Base-by-base conservation (phyloP, 768 basidiomycete genomes). In the Royoungia palumana region DNA sequence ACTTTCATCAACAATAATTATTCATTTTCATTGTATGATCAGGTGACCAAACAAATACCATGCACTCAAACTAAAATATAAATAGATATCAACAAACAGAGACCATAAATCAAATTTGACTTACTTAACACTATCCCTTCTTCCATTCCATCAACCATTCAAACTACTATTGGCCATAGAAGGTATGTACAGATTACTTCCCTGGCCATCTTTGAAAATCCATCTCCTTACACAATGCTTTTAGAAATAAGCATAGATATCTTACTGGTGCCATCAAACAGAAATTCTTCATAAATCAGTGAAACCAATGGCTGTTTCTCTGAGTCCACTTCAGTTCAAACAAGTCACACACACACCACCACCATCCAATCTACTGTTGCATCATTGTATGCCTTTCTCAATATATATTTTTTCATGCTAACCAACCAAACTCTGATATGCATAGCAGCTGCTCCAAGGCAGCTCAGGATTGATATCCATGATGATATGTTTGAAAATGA, bases 81-180 rank as follows among this genome's bases (percentile, higher is more conserved):
- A 11, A 14, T 41, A 53, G 58, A 60, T 49, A 60, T 54, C 54
- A 58, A 60, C 51, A 61, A 58, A 46, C 10, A 38, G 32, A 32
- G 6, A 39, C 35, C 9, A 17, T 4, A 54, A 49, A 5, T 4
- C 10, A 3, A 12, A 5, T 4, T 8, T 28, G 12, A 12, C 14
- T 16, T 41, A 5, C 11, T 21, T 3, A 2, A 45, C 11, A n/a
- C 19, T 14, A n/a, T n/a, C n/a, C 22, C 43, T 47, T 41, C 3
- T 35, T 43, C 50, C 41, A n/a, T 20, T 35, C 13, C 22, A 49
- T 19, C 40, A 42, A 20, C 2, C 14, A 5, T 2, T 43, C 19
- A 28, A 25, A 40, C 6, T 4, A 45, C 20, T 38, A 2, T 32
- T 21, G 5, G 17, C 17, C 39, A 1, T 4, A 55, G 1, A 48